Percentiles rank a stretch among this genome's conserved stretches.
Conservation (phyloP, 352 stramenopile species). For the Phytophthora podocarpi region DNA sequence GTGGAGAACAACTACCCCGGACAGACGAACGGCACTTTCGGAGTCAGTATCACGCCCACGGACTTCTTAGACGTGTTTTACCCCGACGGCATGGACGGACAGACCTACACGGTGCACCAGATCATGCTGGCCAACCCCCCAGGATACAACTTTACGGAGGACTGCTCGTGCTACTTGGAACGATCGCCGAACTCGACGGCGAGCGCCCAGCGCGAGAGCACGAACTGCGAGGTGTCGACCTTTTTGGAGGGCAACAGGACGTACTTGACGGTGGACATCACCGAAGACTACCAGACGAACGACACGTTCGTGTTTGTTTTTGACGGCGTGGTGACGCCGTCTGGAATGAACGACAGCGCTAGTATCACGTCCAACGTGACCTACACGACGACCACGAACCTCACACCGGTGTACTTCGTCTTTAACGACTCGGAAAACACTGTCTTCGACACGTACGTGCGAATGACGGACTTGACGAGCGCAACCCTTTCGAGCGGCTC, state of each 20-base stretch:
- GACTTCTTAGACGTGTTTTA: slow-evolving; percentile 76
- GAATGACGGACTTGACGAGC: slow-evolving; percentile 46
- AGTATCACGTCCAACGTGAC: slow-evolving; percentile 38
- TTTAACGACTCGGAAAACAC: slow-evolving; percentile 76
- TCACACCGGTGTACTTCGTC: slow-evolving; percentile 77
- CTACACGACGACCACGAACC: slow-evolving; percentile 53
- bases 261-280: slow-evolving; percentile 76
- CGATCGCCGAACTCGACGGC: slow-evolving; percentile 23
- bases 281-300: slow-evolving; percentile 47
- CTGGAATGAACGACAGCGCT: slow-evolving; percentile 49
- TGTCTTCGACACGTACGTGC: slow-evolving; percentile 75
- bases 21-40: slow-evolving; percentile 78
- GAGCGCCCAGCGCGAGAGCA: slow-evolving; percentile 22
- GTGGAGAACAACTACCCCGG: slow-evolving; percentile 60
- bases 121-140: slow-evolving; percentile 74
- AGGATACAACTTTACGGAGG: slow-evolving; percentile 67
- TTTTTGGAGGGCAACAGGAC: slow-evolving; percentile 52
- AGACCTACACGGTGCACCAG: slow-evolving; percentile 72
- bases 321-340: slow-evolving; percentile 65
- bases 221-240: slow-evolving; percentile 51
- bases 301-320: slow-evolving; percentile 75
- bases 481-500: slow-evolving; percentile 68
- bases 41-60: slow-evolving; percentile 70
- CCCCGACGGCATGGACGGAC: slow-evolving; percentile 37
- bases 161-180: slow-evolving; percentile 50